Evolutionary conservation across 768 basidiomycete genomes (phyloP), one percentile per base, ranked within the genome.

Genomic region (Trametes sanguinea): DNA sequence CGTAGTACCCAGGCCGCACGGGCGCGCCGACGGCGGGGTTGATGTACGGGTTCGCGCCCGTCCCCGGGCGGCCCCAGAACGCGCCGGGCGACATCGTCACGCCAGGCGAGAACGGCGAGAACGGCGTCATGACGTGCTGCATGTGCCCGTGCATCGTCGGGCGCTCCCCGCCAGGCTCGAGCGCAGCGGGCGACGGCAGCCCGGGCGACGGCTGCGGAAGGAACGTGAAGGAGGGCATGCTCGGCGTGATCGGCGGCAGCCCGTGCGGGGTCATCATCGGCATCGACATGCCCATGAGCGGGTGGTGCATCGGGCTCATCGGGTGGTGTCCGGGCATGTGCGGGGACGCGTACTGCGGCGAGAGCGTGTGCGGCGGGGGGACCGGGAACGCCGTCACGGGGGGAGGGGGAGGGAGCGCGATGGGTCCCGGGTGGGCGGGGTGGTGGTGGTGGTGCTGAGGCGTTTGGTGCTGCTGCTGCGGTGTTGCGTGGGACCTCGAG

Each of bases 181-280:
- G 46, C 55, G 57, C 66, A 44, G 60, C 74, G 56, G 50, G 75
- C 69, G 17, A 73, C 69, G 48, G 76, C 70, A 63, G 75, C 63
- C 44, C 79, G 52, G 52, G 81, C 75, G 47, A 78, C 69, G 69
- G 81, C 44, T 84, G 84, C 16, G 84, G 81, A 40, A 89, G 79
- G 74, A 97, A 95, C 11, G 86, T 88, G 76, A 97, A 98, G 5
- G 93, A 87, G 1, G 96, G 96, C 95, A 98, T 98, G 62, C 90
- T 91, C 0, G 95, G 95, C n/a, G 95, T 97, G 69, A 97, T 94
- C 1, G 92, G 90, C 13, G 92, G 91, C n/a, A 94, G 76, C 0
- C 91, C 90, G 64, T 87, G 84, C n/a, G 89, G 88, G 9, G 89
- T 92, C 63, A 87, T 79, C 58, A 62, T 70, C 66, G 65, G 70